Conservation (phyloP, 1,139 yeast genomes). For the Blastobotrys ciferrii region DNA sequence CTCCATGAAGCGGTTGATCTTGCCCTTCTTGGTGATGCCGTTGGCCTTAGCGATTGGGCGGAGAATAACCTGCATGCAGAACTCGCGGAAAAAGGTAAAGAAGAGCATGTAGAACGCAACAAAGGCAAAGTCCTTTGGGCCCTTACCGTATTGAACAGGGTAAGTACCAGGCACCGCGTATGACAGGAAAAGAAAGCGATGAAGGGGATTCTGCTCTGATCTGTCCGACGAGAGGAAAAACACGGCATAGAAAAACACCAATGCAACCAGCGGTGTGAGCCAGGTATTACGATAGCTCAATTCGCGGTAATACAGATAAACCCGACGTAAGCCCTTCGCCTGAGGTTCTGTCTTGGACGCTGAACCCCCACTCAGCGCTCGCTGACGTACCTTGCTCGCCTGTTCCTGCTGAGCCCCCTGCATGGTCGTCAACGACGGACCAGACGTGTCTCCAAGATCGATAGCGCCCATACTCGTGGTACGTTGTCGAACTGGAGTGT, state of each 20-base stretch:
- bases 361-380: constrained; percentile 37
- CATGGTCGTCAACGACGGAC: constrained; percentile 40
- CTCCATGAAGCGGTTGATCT: constrained; percentile 82
- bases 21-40: constrained; percentile 58
- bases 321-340: constrained; percentile 20
- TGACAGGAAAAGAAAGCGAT: constrained; percentile 65
- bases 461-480: constrained; percentile 32
- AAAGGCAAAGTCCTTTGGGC: constrained; percentile 76
- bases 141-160: constrained; percentile 67
- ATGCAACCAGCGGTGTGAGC: constrained; percentile 60
- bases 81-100: constrained; percentile 89
- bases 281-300: constrained; percentile 72
- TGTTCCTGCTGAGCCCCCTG: constrained; percentile 33
- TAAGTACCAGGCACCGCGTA: constrained; percentile 53
- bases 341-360: constrained; percentile 12
- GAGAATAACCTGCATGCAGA: constrained; percentile 77
- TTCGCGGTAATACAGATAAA: constrained; percentile 58
- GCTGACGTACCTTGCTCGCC: constrained; percentile 36
- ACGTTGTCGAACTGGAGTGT: constrained; percentile 2
- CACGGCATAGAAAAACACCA: constrained; percentile 40
- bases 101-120: constrained; percentile 78
- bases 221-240: constrained; percentile 38
- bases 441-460: constrained; percentile 41
- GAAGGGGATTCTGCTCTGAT: constrained; percentile 58
- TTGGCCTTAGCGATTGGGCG: constrained; percentile 61